Base-by-base conservation (phyloP, 148 eudicot genomes). In the Heliamphora exappendiculata region DNA sequence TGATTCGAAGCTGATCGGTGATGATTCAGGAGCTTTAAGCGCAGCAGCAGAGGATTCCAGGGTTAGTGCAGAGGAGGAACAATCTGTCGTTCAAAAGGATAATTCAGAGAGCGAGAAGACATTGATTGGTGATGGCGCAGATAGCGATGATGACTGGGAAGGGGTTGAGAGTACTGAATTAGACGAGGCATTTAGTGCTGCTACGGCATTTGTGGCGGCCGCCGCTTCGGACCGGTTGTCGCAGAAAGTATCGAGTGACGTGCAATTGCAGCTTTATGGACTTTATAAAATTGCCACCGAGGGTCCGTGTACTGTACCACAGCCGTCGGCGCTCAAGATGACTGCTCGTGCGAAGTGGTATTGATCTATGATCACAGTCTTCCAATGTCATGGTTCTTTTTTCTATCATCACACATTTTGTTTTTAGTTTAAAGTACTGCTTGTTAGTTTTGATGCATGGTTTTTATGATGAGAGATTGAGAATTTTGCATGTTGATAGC, bases 321-420 rank as follows among this genome's bases (percentile, higher is more conserved):
- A 90, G 59, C 99, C 99, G 0, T 90, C 99, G 0, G 91, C 94
- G 0, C 81, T 92, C 49, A 95, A 89, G 79, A 85, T 91, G 91
- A 95, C 96, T 4, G 96, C 99, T 77, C 85, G 99, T 20, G 96
- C 99, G 7, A 95, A 95, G 79, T 95, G 99, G 99, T 95, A 89
- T 41, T 29, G 51, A 29, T 44, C 36, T 51, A 2, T 67, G 26
- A 22, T 67, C 11, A 3, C 11, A 2, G 19, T 20, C 7, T 28
- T 29, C 72, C 62, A 1, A 14, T 7, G 3, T 42, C 10, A 10
- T 79, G 42, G 22, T 65, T 39, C 24, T 58, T 29, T 31, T 58
- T 77, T 68, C 3, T n/a, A 16, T 41, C 17, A 24, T 67, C 44
- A 57, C 13, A 29, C n/a, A n/a, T n/a, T n/a, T n/a, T n/a, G n/a